Base-by-base conservation (phyloP, 139 green algal genomes). In the Chlorella sp. region DNA sequence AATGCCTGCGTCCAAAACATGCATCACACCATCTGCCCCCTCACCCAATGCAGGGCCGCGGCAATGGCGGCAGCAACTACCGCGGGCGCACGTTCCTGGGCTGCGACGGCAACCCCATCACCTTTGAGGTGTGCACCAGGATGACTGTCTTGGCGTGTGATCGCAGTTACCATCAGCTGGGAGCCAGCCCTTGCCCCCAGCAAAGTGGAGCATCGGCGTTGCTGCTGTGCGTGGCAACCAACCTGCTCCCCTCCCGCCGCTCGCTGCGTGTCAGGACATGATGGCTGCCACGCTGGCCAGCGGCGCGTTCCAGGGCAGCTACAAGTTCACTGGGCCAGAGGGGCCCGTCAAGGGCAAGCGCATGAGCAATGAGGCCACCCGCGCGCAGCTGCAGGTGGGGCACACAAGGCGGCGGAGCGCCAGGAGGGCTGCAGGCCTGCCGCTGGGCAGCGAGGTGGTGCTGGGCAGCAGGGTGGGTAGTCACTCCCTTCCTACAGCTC, bases 21-120 rank as follows among this genome's bases (percentile, higher is more conserved):
- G n/a, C n/a, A n/a, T n/a, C n/a, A n/a, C n/a, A n/a, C n/a, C n/a
- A n/a, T n/a, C n/a, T n/a, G n/a, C n/a, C n/a, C n/a, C n/a, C n/a
- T n/a, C n/a, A n/a, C n/a, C n/a, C 51, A 16, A 11, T 60, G 51
- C 51, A 60, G 51, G 51, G 51, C 51, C 51, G 24, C 2, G 83
- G 83, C 26, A 40, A 68, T 24, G 87, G 87, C 26, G 17, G 40
- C 19, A 13, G 58, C 32, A 43, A 67, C 14, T 93, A 92, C 65
- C 80, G 90, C 14, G 87, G 90, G 8, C 46, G 88, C 19, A 85
- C 90, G 3, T 97, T 97, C 85, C 30, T 98, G 26, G 95, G 93
- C 2, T 90, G 89, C 41, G 95, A 98, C 83, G 88, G 86, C 30
- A n/a, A 82, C 5, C 95, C 95, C 26, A n/a, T 97, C 32, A 95